Percentiles rank a stretch among this genome's conserved stretches.
Evolutionary conservation across 106 monocot species (phyloP).

Genomic region (Acorus gramineus): DNA sequence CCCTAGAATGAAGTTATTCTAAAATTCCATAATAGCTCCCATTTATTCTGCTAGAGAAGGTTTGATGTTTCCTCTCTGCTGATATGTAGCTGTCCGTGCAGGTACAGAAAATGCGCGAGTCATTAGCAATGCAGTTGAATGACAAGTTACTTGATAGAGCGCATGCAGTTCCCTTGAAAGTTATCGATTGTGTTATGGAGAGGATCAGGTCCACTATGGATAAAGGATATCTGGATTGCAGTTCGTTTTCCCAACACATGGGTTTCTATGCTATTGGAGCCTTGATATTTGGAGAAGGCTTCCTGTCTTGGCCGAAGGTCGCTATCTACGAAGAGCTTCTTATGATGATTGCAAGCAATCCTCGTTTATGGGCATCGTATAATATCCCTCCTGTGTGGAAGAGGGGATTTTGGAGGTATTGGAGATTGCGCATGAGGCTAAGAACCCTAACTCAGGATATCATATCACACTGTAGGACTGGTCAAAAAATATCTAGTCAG

Average conservation of each 20-base stretch:
- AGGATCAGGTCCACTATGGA: conserved; percentile 26
- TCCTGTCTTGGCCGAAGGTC: conserved; percentile 52
- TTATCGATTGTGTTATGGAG: conserved; percentile 30
- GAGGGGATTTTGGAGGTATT: conserved; percentile 44
- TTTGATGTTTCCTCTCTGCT: too few relatives aligned
- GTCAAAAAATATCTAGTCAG: conserved; percentile 5
- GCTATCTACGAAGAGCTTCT: conserved; percentile 45
- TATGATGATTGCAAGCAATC: conserved; percentile 44
- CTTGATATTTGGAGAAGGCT: conserved; percentile 46
- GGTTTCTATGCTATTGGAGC: conserved; percentile 45
- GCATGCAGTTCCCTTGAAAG: conserved; percentile 24
- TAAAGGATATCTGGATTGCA: conserved; percentile 32
- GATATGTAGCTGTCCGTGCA: conserved; percentile 1
- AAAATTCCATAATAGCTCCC: too few relatives aligned
- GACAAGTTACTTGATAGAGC: conserved; percentile 22
- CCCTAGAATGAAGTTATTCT: too few relatives aligned
- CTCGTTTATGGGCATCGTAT: conserved; percentile 61
- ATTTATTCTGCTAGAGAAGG: too few relatives aligned
- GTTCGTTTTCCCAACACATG: conserved; percentile 34
- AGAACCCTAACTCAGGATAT: conserved; percentile 43
- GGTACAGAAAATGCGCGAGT: conserved; percentile 50
- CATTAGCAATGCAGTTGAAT: conserved; percentile 31
- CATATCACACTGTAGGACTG: conserved; percentile 14
- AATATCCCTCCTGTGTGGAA: conserved; percentile 52
- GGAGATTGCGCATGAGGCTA: conserved; percentile 20